Base-by-base conservation (phyloP, 2,329 filamentous ascomycete species). In the Diplodia scrobiculata region DNA sequence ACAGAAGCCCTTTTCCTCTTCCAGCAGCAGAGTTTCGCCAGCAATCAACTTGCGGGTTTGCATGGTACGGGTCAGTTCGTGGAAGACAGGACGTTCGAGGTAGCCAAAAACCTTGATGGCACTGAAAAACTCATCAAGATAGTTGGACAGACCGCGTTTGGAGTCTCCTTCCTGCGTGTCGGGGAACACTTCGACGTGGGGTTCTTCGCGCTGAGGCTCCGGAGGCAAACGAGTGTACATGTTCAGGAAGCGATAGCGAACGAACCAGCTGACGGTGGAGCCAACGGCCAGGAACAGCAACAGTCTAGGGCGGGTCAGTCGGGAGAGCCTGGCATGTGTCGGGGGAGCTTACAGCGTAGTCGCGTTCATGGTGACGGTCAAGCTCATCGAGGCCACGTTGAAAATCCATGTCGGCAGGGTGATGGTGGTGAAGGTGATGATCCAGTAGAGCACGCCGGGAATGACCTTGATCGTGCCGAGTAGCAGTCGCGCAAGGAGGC, bases 21-120 rank as follows among this genome's bases (percentile, higher is more conserved):
- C 95, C 36, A 99, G 82, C 70, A 97, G 88, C 71, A 99, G 83
- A 0, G 95, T 99, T 78, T 99, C 95, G 34, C 95, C 95, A 5
- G 95, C 94, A 73, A 98, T 96, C 59, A 99, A 84, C 78, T 97
- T 97, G 72, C 92, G 85, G 21, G 96, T 99, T 80, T 99, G 95
- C 95, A 99, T 99, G 67, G 93, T 97, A 67, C 95, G 85, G 0
- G 95, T 99, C 72, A 99, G 85, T 79, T 99, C 95, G 74, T 99
- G 96, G 74, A 99, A 99, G 50, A 99, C 95, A 0, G 95, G 92
- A 29, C 95, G 87, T 76, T 99, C 95, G 51, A 99, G 82, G 74
- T 98, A 99, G 9, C 95, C 95, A 79, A 99, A 99, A 67, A 99
- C 95, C 78, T 98, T 99, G 81, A 99, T 99, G 34, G 96, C 95